Base-by-base conservation (phyloP, 1,284 basidiomycete genomes). In the Anthracocystis panici-leucophaei region DNA sequence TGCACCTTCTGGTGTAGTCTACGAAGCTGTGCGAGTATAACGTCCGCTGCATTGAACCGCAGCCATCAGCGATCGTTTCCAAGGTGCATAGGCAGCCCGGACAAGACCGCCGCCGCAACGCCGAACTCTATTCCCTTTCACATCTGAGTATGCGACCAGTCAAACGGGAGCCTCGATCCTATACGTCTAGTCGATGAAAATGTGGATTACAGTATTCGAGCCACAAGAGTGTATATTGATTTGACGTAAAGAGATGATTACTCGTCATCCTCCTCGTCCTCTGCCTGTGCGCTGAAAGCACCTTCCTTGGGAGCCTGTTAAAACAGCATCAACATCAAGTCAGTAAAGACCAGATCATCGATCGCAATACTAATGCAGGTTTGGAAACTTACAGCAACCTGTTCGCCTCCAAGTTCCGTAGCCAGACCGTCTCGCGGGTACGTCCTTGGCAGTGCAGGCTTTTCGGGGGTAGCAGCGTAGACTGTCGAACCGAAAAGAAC, bases 401-500 rank as follows among this genome's bases (percentile, higher is more conserved):
- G 65, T 25, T 67, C 55, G 38, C 72, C 73, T 54, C 80, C 81
- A 11, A 84, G 74, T 55, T 84, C 83, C n/a, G 56, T 55, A 20
- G 76, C 80, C 18, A 84, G 75, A 31, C 83, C 83, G 25, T 82
- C 79, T 41, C 82, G 80, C 14, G 82, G 82, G 61, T 83, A 84
- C 10, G 80, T 79, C 64, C 82, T 82, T 67, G 77, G 83, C 21
- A 80, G 35, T 25, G 76, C 78, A 5, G 81, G 82, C 21, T 66
- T 68, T n/a, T 81, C 77, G 2, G 80, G 75, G 33, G 63, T 69
- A 41, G 65, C 69, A 51, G 68, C 46, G 66, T 85, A 85, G 31
- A 85, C 62, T n/a, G 74, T 48, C 7, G 58, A 61, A 14, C 67
- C 71, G 44, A 83, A 79, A n/a, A 66, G 48, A 5, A 65, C 70